These are phyloP conservation scores for Schizosaccharomyces pombe DNA, from an alignment of 805 yeast species.

Conservation along the genomic window DNA sequence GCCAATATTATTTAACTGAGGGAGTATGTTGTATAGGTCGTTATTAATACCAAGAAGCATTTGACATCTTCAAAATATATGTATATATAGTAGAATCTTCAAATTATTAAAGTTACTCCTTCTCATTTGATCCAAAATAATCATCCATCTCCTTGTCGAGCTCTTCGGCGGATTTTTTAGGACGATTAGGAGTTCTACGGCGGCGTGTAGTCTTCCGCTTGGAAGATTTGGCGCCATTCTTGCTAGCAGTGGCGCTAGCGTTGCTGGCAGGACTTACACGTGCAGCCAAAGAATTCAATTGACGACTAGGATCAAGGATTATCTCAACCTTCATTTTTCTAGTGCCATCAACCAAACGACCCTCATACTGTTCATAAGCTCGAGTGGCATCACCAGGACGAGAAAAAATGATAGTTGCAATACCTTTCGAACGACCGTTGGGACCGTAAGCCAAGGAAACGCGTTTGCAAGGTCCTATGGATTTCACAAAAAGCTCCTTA, in stretches of 20 bases:
- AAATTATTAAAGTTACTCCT: neutral
- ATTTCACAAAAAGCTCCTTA: conserved; percentile 69
- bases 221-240: conserved; percentile 6
- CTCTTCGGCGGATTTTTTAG: conserved; percentile 66
- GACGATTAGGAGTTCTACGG: conserved; percentile 16
- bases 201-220: conserved; percentile 10
- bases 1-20: no score
- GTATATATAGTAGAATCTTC: no score
- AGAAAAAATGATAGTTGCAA: conserved; percentile 65
- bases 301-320: conserved; percentile 57
- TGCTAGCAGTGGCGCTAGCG: conserved; percentile 6
- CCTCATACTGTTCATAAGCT: conserved; percentile 69
- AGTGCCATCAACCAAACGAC: conserved; percentile 79
- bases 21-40: no score
- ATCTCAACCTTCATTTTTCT: conserved; percentile 55
- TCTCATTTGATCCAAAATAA: conserved; percentile 27
- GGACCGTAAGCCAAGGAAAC: conserved; percentile 60
- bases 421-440: conserved; percentile 75
- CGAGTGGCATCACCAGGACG: conserved; percentile 42
- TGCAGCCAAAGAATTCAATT: conserved; percentile 29
- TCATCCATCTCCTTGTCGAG: conserved; percentile 96
- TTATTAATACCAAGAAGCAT: no score
- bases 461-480: conserved; percentile 62
- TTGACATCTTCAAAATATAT: no score
- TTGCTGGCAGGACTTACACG: conserved; percentile 19